phyloP scores from a whole-genome alignment of 2,329 filamentous ascomycete species.

The Colletotrichum phormii region DNA sequence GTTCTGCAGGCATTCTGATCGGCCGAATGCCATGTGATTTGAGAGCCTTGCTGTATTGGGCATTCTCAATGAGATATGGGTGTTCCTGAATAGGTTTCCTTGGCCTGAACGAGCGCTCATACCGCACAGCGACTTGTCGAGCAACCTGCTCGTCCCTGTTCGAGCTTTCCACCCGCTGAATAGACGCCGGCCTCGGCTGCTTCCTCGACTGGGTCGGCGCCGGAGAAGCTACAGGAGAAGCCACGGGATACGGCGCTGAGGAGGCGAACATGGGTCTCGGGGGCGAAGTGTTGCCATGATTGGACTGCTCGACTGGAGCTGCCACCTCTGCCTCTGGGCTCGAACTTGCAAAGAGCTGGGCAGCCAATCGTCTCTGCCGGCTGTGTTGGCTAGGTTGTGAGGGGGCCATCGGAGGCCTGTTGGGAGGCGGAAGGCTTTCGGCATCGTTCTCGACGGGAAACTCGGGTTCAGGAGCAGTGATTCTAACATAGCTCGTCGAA shows the following conservation, averaged over 20 bases:
- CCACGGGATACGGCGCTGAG: neutral
- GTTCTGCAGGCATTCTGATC: constrained; percentile 54
- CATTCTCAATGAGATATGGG: constrained; percentile 68
- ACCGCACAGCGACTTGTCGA: constrained; percentile 44
- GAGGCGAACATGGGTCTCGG: neutral
- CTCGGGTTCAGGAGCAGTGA: constrained; percentile 47
- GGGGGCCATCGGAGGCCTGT: neutral
- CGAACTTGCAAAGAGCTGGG: neutral
- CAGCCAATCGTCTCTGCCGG: neutral
- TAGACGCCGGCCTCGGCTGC: neutral
- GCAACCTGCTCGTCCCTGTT: constrained; percentile 21
- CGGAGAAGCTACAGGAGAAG: neutral
- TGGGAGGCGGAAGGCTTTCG: neutral
- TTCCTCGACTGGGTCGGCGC: neutral
- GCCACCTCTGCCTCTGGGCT: neutral
- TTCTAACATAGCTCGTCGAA: constrained; percentile 51
- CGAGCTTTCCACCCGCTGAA: neutral
- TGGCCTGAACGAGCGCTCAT: constrained; percentile 65
- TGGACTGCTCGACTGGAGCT: neutral
- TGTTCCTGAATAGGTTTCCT: constrained; percentile 72
- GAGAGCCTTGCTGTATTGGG: constrained; percentile 63
- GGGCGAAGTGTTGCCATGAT: neutral
- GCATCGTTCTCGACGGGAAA: constrained; percentile 36
- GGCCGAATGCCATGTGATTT: constrained; percentile 67
- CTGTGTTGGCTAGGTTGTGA: neutral